Conservation (phyloP, 176 grass and related monocot species). For the Oryza officinalis region DNA sequence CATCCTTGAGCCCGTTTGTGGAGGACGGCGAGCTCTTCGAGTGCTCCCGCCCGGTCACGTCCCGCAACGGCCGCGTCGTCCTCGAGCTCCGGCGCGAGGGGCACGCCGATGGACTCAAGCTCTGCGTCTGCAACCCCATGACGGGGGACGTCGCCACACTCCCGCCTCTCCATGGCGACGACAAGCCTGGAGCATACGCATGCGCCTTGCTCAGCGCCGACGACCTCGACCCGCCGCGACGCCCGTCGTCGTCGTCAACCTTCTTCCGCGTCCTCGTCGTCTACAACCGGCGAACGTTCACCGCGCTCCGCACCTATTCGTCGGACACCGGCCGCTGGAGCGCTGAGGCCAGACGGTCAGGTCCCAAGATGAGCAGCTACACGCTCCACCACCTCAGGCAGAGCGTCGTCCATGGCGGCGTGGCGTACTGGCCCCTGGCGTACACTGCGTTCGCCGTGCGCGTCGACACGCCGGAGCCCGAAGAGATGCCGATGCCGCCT, state of each 20-base stretch:
- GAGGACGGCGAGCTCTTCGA: neutral
- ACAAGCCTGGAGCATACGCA: too few species aligned
- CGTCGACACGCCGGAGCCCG: neutral
- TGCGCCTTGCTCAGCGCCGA: neutral
- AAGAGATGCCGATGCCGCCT: neutral
- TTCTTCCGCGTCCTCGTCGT: conserved; percentile 28
- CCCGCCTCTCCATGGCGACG: too few species aligned
- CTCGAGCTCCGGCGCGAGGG: too few species aligned
- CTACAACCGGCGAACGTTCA: conserved; percentile 4
- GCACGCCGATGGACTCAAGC: too few species aligned
- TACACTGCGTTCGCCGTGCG: conserved; percentile 10
- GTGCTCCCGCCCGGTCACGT: neutral
- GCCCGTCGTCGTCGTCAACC: too few species aligned
- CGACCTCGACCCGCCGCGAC: neutral
- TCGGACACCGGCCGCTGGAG: conserved; percentile 14
- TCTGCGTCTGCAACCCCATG: too few species aligned
- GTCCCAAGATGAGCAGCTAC: neutral
- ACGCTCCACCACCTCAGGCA: neutral
- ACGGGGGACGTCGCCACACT: too few species aligned
- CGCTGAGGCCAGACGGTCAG: neutral
- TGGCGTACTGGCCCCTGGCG: conserved; percentile 1
- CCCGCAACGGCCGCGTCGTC: too few species aligned
- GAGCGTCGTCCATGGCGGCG: neutral
- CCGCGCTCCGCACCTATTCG: neutral
- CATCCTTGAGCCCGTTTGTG: neutral